A percentile compares a stretch with the other conserved stretches of the same genome.
These are phyloP conservation scores for Tilletia horrida DNA, from an alignment of 1,284 basidiomycete genomes.

Conservation along the genomic window DNA sequence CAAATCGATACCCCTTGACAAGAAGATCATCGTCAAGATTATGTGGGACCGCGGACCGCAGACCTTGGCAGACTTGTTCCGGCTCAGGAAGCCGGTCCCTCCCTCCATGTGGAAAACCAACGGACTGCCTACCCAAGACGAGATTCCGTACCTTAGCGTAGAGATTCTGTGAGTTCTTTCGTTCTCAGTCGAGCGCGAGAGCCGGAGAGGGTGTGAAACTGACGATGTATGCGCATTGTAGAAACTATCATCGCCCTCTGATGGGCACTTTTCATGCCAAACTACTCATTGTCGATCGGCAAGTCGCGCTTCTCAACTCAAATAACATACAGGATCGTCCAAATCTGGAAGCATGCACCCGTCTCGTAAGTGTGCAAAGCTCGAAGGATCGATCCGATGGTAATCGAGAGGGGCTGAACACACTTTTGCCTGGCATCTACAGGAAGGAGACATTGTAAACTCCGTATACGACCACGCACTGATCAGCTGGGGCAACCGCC, in stretches of 20 bases:
- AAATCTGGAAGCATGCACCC: slow-evolving; percentile 55
- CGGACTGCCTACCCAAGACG: slow-evolving; percentile 42
- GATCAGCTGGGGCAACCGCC: slow-evolving; percentile 64
- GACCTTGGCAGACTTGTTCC: slow-evolving; percentile 49
- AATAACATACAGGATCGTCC: slow-evolving; percentile 68
- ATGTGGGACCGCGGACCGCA: slow-evolving; percentile 55
- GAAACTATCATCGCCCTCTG: slow-evolving; percentile 52
- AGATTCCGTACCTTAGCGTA: slow-evolving; percentile 46
- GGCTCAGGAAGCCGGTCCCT: slow-evolving; percentile 44
- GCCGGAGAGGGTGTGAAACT: too few relatives aligned
- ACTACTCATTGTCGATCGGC: slow-evolving; percentile 71
- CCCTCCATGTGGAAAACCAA: slow-evolving; percentile 47
- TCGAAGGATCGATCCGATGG: neutral
- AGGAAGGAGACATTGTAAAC: slow-evolving; percentile 68
- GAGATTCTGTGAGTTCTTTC: slow-evolving; percentile 37
- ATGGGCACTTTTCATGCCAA: slow-evolving; percentile 74
- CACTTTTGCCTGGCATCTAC: slow-evolving; percentile 56
- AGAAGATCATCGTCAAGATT: slow-evolving; percentile 47
- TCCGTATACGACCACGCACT: slow-evolving; percentile 72
- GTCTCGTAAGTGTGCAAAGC: slow-evolving; percentile 21
- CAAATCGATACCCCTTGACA: slow-evolving; percentile 30
- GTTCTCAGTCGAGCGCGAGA: too few relatives aligned
- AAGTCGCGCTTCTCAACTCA: slow-evolving; percentile 68
- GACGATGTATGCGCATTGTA: neutral
- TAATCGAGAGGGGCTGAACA: neutral